Evolutionary conservation across 306 rosid species (phyloP), one percentile per base, ranked within the genome.

Genomic region (Cucurbita ficifolia): DNA sequence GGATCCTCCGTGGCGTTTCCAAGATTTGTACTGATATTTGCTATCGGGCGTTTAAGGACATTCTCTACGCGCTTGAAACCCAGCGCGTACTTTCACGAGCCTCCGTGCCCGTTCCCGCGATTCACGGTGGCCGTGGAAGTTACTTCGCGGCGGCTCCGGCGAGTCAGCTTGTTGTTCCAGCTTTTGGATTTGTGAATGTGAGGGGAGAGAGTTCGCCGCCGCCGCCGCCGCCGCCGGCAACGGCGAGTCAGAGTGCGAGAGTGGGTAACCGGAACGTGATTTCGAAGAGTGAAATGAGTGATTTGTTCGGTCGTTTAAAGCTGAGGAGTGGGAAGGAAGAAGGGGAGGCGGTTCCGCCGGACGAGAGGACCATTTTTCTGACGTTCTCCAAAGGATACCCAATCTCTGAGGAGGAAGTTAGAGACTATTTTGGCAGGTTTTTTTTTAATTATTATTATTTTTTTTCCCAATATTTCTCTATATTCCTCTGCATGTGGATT

Each of bases 361-460:
- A 84, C 48, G 84, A 87, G 8, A 86, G 96, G 82, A 90, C 86
- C 1, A 79, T 90, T 35, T 86, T 87, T 64, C 62, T 90, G 51
- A 87, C 90, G 7, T 90, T 90, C 63, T 87, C 92, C 0, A 86
- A 82, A 61, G 96, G 92, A 0, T 87, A 87, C 64, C 96, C 90
- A 6, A 79, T 87, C 50, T 80, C 84, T 0, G 82, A 86, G 73
- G 10, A 10, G 4, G 96, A 90, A 76, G 35, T 90, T 3, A 75
- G 49, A 57, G 83, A 86, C 3, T 88, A 77, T 54, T 84, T 90
- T 60, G 18, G 78, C 4, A 82, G 85, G 96, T 76, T 29, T 59
- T 33, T 46, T n/a, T 58, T 51, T 17, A 1, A 22, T 29, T 29
- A 2, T 29, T 29, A 24, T 29, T 29, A 24, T 1, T 51, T 6